These are phyloP conservation scores for Gypsophila paniculata DNA, from an alignment of 179 eudicot genomes.

Conservation along the genomic window DNA sequence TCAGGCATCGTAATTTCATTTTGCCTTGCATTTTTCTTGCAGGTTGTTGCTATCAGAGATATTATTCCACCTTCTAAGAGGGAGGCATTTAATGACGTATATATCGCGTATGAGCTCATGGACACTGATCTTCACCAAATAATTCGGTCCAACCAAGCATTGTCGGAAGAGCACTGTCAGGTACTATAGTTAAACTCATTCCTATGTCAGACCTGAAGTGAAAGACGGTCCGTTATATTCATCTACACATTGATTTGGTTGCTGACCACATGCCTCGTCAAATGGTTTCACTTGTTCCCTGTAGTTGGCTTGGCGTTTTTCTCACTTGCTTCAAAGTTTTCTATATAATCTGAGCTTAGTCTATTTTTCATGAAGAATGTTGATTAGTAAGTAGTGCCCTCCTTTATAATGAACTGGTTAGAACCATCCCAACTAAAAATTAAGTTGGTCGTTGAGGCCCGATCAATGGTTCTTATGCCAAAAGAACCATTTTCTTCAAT, in stretches of 20 bases:
- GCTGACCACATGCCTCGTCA: not conserved
- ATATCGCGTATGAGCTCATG: conserved; percentile 89
- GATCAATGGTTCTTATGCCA: too few species aligned
- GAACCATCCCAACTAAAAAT: too few species aligned
- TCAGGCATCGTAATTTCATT: not conserved
- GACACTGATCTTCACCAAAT: conserved; percentile 95
- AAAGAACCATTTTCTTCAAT: too few species aligned
- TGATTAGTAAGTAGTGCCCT: not conserved
- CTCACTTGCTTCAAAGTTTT: not conserved
- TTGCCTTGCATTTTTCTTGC: conserved; percentile 25
- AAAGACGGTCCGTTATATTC: conserved; percentile 4
- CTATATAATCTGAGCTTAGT: not conserved
- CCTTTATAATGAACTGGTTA: not conserved
- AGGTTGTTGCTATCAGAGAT: conserved; percentile 88
- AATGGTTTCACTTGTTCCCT: not conserved
- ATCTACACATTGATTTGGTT: not conserved
- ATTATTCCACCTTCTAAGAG: conserved; percentile 80
- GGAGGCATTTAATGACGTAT: conserved; percentile 71
- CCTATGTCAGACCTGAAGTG: not conserved
- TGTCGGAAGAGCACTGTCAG: conserved; percentile 94
- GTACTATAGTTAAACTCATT: conserved; percentile 23
- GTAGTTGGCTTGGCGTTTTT: not conserved
- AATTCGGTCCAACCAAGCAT: conserved; percentile 74
- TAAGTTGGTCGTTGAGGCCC: too few species aligned
- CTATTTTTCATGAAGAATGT: not conserved